Base-by-base conservation (phyloP, 257 asterid species). In the Nicotiana sylvestris region DNA sequence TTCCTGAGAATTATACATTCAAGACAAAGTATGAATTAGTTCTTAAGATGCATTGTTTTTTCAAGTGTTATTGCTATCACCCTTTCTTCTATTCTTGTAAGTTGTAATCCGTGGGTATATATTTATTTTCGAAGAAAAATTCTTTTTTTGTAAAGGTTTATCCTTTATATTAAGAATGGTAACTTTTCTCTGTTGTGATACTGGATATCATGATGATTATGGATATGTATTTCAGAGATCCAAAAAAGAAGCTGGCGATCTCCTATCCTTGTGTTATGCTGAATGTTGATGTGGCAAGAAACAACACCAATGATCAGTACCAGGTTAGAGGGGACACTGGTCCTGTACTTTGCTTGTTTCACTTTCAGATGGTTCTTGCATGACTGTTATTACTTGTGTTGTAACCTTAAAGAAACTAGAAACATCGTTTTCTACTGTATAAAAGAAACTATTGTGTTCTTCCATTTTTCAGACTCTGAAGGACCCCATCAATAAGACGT, bases 241-340 rank as follows among this genome's bases (percentile, higher is more conserved):
- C 88, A 58, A 90, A 88, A 87, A 93, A 91, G 94, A 96, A 94
- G 90, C 86, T 96, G 84, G 92, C 95, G 27, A 93, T 94, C 88
- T 96, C 99, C 85, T 96, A 96, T 91, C 99, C 99, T 55, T 94
- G 99, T 90, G 98, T 94, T 88, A 96, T 96, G 98, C 98, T 96
- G 86, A 96, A 96, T 83, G 99, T 94, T 84, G 99, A 94, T 78
- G 98, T 96, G 86, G 98, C 98, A 43, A 91, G 94, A 90, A 94
- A 96, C 91, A 96, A 96, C 82, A 96, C 99, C 80, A 96, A 96
- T 46, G 97, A 94, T 90, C 99, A 96, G 86, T 96, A 96, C 89
- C 98, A 96, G 99, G 99, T 94, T 29, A 21, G 62, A 85, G 53
- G 29, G 43, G 64, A 49, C 43, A 2, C 64, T 16, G 17, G 43